These are phyloP conservation scores for Myxozyma lipomycoides DNA, from an alignment of 805 yeast genomes.

Conservation along the genomic window DNA sequence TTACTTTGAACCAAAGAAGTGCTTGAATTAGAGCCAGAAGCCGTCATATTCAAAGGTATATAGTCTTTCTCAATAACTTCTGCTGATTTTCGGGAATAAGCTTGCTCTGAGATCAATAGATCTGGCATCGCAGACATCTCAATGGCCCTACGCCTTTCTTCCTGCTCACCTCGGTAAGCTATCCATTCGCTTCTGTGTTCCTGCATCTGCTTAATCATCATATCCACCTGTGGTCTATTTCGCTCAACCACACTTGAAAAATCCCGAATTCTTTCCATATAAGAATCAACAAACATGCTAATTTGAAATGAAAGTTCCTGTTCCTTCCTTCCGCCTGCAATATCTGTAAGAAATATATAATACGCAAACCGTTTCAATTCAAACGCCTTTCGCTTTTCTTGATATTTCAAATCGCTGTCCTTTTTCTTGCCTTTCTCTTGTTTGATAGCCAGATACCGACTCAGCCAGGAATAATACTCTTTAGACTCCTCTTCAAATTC, in stretches of 20 bases:
- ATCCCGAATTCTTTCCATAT: constrained; percentile 33
- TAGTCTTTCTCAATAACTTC: neutral
- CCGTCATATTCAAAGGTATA: constrained; percentile 4
- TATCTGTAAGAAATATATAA: constrained; percentile 40
- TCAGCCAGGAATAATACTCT: constrained; percentile 45
- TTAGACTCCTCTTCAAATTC: constrained; percentile 46
- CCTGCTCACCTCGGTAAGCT: constrained; percentile 37
- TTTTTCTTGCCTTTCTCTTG: constrained; percentile 36
- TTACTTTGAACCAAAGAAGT: neutral
- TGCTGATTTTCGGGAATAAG: neutral
- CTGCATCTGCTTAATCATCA: constrained; percentile 26
- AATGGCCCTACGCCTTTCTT: constrained; percentile 38
- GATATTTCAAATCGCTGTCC: constrained; percentile 41
- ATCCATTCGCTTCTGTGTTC: constrained; percentile 36
- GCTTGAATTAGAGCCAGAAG: constrained; percentile 2
- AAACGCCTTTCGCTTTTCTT: constrained; percentile 40
- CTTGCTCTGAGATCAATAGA: constrained; percentile 3
- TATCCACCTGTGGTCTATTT: constrained; percentile 36
- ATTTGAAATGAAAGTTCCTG: constrained; percentile 40
- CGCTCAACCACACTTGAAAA: constrained; percentile 32
- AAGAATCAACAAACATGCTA: constrained; percentile 39
- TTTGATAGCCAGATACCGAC: constrained; percentile 41
- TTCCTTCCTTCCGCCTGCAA: constrained; percentile 43
- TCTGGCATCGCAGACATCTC: constrained; percentile 35
- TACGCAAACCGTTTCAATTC: constrained; percentile 45